Base-by-base conservation (phyloP, 495 filamentous ascomycete genomes). In the Echria macrotheca region DNA sequence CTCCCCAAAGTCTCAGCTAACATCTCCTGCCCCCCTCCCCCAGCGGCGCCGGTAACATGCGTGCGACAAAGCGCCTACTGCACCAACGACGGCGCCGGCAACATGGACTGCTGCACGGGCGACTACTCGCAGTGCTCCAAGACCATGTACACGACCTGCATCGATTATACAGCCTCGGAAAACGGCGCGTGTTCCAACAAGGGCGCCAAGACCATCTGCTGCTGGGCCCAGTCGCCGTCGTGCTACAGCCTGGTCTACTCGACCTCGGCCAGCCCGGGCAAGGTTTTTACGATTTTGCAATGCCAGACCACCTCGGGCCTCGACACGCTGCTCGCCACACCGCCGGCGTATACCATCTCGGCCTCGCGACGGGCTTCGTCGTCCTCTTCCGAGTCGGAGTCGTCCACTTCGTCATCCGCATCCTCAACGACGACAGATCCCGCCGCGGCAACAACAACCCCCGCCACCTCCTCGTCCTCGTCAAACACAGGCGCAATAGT, bases 401-500 rank as follows among this genome's bases (percentile, higher is more conserved):
- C 29, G 21, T 47, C 43, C 5, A 53, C 29, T n/a, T 22, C 52
- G 2, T 19, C 14, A 22, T 14, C 46, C 9, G n/a, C 39, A 4
- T 24, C 39, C 1, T 4, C 28, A 18, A 33, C 44, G 26, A 43
- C 38, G 2, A 35, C 40, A 5, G 29, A 39, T 12, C 11, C 6
- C n/a, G 21, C 2, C 41, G 28, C 28, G 28, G 28, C 12, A 31
- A 31, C 22, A 31, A 49, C 24, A 32, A 32, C 26, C 21, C 12
- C 10, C 14, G 35, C 31, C 40, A 42, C 33, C 21, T 51, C 50
- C 28, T 39, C n/a, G n/a, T 23, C 15, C 57, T 53, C 32, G 41
- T 59, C 5, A n/a, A n/a, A n/a, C n/a, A n/a, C n/a, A n/a, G 63
- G 58, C 10, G 64, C 58, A 8, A 66, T 73, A 25, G 64, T 61